Conservation (phyloP, 2,329 filamentous ascomycete genomes). For the Graphiopsis chlorocephala region DNA sequence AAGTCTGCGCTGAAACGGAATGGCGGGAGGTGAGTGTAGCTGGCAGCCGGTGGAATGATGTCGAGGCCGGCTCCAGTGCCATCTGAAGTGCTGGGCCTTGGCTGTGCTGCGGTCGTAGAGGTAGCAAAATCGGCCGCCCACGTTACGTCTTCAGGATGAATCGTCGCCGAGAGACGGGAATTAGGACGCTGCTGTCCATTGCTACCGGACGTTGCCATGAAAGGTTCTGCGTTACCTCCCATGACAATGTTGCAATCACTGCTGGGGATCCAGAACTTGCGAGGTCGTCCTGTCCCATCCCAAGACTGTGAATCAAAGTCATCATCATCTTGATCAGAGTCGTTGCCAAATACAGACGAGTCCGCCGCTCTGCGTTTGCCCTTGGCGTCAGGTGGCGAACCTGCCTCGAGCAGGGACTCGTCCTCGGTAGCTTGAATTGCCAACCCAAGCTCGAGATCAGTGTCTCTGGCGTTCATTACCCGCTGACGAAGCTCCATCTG, state of each 20-base stretch:
- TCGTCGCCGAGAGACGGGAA: conserved; percentile 48
- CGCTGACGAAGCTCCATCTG: conserved; percentile 56
- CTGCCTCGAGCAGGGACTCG: conserved; percentile 17
- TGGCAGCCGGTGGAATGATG: conserved; percentile 31
- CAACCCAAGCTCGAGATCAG: conserved; percentile 53
- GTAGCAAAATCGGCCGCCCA: conserved; percentile 56
- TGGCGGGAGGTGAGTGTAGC: conserved; percentile 55
- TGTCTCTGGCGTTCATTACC: conserved; percentile 52
- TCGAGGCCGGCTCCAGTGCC: conserved; percentile 16
- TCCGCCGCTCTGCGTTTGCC: conserved; percentile 43
- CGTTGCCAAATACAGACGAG: conserved; percentile 13
- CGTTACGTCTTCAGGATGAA: conserved; percentile 54
- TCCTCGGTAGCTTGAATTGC: conserved; percentile 42
- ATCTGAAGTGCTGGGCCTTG: conserved; percentile 31
- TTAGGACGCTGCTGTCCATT: conserved; percentile 45
- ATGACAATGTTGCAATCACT: conserved; percentile 56
- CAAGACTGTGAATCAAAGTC: conserved; percentile 49
- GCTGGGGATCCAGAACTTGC: conserved; percentile 58
- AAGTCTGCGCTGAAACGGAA: conserved; percentile 60
- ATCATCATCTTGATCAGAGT: conserved; percentile 23
- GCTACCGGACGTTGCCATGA: conserved; percentile 45
- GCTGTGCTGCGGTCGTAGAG: conserved; percentile 40
- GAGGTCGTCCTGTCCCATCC: conserved; percentile 53
- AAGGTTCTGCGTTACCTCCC: conserved; percentile 53
- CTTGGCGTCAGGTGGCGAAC: conserved; percentile 32